Evolutionary conservation across 306 rosid genomes (phyloP).

Genomic region (Vigna reflexopilosa): DNA sequence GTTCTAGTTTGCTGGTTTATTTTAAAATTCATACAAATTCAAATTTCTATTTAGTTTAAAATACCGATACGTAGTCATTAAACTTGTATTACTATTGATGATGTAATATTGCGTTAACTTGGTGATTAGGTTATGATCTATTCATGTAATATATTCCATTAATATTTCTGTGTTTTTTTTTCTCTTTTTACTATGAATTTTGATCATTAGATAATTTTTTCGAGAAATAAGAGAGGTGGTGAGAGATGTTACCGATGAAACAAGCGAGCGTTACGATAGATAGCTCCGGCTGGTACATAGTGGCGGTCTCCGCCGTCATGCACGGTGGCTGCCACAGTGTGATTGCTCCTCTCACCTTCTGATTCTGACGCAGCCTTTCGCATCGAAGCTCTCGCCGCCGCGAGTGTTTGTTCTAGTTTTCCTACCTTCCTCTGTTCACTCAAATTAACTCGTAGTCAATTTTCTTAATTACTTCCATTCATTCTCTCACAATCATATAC

Average conservation of each 20-base stretch:
- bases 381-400: constrained; percentile 48
- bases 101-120: no score
- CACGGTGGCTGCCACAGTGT: neutral
- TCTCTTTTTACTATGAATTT: neutral
- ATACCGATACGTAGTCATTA: no score
- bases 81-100: no score
- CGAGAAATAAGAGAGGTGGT: neutral
- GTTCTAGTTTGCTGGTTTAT: neutral
- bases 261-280: constrained; percentile 44
- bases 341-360: constrained; percentile 24
- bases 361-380: constrained; percentile 21
- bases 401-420: constrained; percentile 40
- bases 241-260: constrained; percentile 41
- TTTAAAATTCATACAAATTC: neutral
- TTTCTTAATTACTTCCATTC: neutral
- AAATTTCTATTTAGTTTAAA: no score
- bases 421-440: constrained; percentile 31
- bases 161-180: neutral
- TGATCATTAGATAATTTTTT: neutral
- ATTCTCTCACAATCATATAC: neutral
- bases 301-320: neutral
- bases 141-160: neutral
- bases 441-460: neutral
- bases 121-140: no score
- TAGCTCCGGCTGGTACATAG: constrained; percentile 36